Percentiles rank a stretch among this genome's conserved stretches.
phyloP scores from a whole-genome alignment of 2,329 filamentous ascomycete genomes.

The Penicillium sp. region DNA sequence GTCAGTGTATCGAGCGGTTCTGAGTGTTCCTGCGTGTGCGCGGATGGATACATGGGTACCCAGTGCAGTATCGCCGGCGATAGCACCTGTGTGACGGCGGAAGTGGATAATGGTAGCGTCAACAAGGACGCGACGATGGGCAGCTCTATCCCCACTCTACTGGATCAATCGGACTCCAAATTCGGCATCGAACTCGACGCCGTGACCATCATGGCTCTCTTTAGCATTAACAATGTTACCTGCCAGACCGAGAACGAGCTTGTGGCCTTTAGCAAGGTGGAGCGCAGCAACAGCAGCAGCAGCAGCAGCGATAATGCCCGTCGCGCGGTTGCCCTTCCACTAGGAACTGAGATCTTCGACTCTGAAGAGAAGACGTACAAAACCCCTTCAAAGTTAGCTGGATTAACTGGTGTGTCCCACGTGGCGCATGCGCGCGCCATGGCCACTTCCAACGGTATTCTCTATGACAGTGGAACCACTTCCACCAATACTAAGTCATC shows the following conservation, averaged over 20 bases:
- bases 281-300: slow-evolving; percentile 6
- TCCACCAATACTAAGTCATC: background rate
- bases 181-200: slow-evolving; percentile 76
- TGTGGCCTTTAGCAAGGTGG: slow-evolving; percentile 72
- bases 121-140: slow-evolving; percentile 74
- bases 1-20: slow-evolving; percentile 68
- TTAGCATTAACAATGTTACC: slow-evolving; percentile 73
- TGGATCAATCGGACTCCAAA: slow-evolving; percentile 63
- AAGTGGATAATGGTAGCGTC: slow-evolving; percentile 39
- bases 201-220: slow-evolving; percentile 69
- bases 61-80: slow-evolving; percentile 55
- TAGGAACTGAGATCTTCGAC: background rate
- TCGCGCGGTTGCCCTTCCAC: slow-evolving; percentile 15
- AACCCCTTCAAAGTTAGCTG: background rate
- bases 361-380: background rate
- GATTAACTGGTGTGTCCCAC: background rate
- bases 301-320: slow-evolving; percentile 26
- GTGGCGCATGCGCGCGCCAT: slow-evolving; percentile 26
- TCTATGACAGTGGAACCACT: slow-evolving; percentile 29
- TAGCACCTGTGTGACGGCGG: slow-evolving; percentile 56
- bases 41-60: slow-evolving; percentile 76
- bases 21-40: slow-evolving; percentile 82
- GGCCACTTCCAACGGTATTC: slow-evolving; percentile 39
- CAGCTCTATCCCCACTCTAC: slow-evolving; percentile 71
- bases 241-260: slow-evolving; percentile 85